Base-by-base conservation (phyloP, 768 basidiomycete species). In the Sutorius australiensis region DNA sequence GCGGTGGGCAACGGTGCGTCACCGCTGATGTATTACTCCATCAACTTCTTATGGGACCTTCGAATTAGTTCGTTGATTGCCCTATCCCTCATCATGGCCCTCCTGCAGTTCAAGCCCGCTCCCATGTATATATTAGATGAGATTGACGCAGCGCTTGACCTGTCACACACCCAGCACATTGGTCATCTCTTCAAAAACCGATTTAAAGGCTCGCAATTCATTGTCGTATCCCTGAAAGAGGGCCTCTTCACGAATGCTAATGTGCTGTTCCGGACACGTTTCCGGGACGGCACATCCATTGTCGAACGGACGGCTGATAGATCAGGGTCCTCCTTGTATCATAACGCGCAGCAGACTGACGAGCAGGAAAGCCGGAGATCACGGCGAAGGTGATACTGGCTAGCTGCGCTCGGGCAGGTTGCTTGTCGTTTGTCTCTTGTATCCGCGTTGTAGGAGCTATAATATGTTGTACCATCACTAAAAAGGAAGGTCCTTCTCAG, bases 91-190 rank as follows among this genome's bases (percentile, higher is more conserved):
- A 98, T 98, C 75, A 95, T 99, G 94, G 89, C 97, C 0, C 82
- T 99, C 16, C 83, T 98, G n/a, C 94, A 98, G 68, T 98, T 98
- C 80, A 98, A 98, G 66, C 95, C 95, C 8, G 95, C 95, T 14
- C 95, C 94, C 3, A 94, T 98, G 92, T 98, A 98, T 71, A 99
- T 99, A 66, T 81, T 99, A 9, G 97, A 99, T 72, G 97, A 99
- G 72, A 95, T 99, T 57, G 97, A 98, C 69, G 95, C 97, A 0
- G 95, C 95, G 8, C 80, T 98, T 27, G 97, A 99, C 72, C 75
- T 98, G 12, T 95, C 92, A 28, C 93, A 95, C 61, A 95, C 92
- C 2, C 94, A 98, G 63, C 92, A 99, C 70, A 98, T 99, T 54
- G 97, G 95, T 30, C 92, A 93, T 59, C 82, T 98, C n/a, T 98